Conservation (phyloP, 2,329 filamentous ascomycete genomes). For the Chrysosporium keratinophilum region DNA sequence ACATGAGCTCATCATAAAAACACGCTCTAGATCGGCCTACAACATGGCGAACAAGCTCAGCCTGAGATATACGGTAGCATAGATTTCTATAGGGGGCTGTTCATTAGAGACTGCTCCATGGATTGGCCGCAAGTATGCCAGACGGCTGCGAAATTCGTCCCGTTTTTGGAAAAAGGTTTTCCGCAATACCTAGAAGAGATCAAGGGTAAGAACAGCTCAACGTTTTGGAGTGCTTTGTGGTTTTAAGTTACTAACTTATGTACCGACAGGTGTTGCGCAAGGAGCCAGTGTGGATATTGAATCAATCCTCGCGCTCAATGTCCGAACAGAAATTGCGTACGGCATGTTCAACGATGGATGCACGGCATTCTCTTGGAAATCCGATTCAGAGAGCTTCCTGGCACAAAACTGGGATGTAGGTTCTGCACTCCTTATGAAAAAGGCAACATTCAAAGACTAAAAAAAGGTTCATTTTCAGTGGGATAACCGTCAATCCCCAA, state of each 20-base stretch:
- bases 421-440: slow-evolving; percentile 1
- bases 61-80: slow-evolving; percentile 22
- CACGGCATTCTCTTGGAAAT: slow-evolving; percentile 46
- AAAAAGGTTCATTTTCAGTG: slow-evolving; percentile 25
- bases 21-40: slow-evolving; percentile 22
- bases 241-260: neutral
- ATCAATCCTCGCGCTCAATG: slow-evolving; percentile 49
- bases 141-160: slow-evolving; percentile 37
- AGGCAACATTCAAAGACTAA: neutral
- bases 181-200: slow-evolving; percentile 27
- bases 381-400: slow-evolving; percentile 30
- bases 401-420: slow-evolving; percentile 48
- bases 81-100: slow-evolving; percentile 22
- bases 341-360: slow-evolving; percentile 50
- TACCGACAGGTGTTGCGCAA: slow-evolving; percentile 41
- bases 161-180: slow-evolving; percentile 28
- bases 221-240: too few relatives aligned
- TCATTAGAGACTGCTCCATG: slow-evolving; percentile 27
- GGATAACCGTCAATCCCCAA: slow-evolving; percentile 40
- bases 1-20: neutral
- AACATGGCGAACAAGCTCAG: slow-evolving; percentile 23
- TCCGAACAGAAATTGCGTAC: slow-evolving; percentile 50
- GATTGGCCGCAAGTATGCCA: slow-evolving; percentile 40
- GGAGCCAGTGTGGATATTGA: slow-evolving; percentile 41
- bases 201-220: slow-evolving; percentile 17